Evolutionary conservation across 306 rosid species (phyloP), one percentile per base, ranked within the genome.

Genomic region (Medicago ruthenica): DNA sequence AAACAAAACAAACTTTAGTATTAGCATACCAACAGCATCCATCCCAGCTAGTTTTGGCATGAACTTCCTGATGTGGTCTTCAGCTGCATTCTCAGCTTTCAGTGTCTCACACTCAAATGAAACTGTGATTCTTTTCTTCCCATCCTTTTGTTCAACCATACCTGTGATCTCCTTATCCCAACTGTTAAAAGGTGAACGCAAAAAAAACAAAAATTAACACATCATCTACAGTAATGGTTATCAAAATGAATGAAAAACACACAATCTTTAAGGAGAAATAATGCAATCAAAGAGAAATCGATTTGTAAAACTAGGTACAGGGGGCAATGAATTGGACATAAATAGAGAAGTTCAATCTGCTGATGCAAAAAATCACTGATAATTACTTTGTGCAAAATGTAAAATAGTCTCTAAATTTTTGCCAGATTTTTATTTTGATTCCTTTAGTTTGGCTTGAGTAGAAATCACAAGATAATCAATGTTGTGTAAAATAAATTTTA

Each of bases 21-120:
- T 85, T 61, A 34, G 82, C 95, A 70, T 90, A 92, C 97, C 97
- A 67, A 95, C 89, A 75, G 97, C 99, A 84, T 95, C 95, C 48
- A 90, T 83, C 41, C 97, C 97, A 3, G 89, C 87, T 81, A 92
- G 81, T 77, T 95, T 95, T 60, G 99, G 97, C 93, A 95, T 71
- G 85, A 89, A 95, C 73, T 89, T 86, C 61, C 50, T 88, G 84
- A 92, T 88, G 82, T 92, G 99, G 22, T 92, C 99, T 88, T 95
- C 96, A 20, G 97, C 97, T 44, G 95, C 97, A 71, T 83, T 59
- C 6, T 95, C 97, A 13, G 99, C 87, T 87, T 58, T 95, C 81
- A 95, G 83, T 21, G 93, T 95, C 77, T 87, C 64, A 2, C 64
- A 58, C 64, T 85, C 90, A 20, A 92, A 92, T 14, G 92, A 88